Base-by-base conservation (phyloP, 2,329 filamentous ascomycete species). In the Chrysoporthe puriensis region DNA sequence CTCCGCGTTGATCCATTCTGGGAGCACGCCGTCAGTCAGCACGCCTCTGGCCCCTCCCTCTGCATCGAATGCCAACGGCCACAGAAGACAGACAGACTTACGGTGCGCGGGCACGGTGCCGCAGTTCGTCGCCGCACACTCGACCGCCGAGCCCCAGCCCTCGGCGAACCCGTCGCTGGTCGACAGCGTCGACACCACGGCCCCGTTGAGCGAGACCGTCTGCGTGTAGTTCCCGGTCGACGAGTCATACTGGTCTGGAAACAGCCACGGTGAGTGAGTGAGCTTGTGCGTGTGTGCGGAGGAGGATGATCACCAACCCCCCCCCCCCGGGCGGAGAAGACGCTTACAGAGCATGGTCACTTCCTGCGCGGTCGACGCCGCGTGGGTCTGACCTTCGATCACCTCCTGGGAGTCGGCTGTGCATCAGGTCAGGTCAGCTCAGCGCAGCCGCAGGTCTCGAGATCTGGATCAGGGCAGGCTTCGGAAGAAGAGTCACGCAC, bases 41-140 rank as follows among this genome's bases (percentile, higher is more conserved):
- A 9, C 57, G 3, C 32, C 32, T 36, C 16, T 26, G 5, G 16
- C 14, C 3, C 3, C 8, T 1, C n/a, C 48, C 48, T 21, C 21
- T 26, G 1, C 7, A 21, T 21, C 21, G n/a, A 52, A 21, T 32
- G 11, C 26, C 16, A 44, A 26, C 2, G 9, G 36, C 8, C 16
- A 59, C 2, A 40, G 18, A 50, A n/a, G n/a, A n/a, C n/a, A n/a
- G 21, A 21, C 21, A 21, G 26, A 73, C 74, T 70, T 73, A 77
- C 76, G 71, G 69, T 82, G 80, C 36, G 78, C 77, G 36, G 74
- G 73, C 42, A 82, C 74, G 46, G 76, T 80, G 21, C 81, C 80
- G 71, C 80, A 81, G 66, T 80, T 74, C 5, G 73, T 70, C 48
- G 73, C 75, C 1, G 76, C 77, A 59, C 80, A 81, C 68, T 82